Evolutionary conservation across 2,329 filamentous ascomycete genomes (phyloP).

Genomic region (Colletotrichum lupini): DNA sequence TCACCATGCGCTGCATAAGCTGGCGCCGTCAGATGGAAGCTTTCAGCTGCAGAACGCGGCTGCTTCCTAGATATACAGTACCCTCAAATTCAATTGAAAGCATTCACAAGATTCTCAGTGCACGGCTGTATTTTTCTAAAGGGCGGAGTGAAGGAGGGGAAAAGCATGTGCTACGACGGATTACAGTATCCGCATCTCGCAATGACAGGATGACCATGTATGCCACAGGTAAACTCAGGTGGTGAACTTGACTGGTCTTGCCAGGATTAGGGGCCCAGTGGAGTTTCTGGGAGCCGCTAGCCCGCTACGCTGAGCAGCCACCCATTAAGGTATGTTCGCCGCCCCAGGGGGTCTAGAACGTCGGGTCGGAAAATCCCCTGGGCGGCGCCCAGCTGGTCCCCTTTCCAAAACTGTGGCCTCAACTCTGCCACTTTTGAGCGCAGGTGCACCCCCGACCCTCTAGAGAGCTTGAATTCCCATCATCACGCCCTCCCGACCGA

Average conservation of each 20-base stretch:
- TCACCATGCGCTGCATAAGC: conserved; percentile 29
- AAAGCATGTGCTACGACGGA: neutral
- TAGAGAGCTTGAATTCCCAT: conserved; percentile 26
- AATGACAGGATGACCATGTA: conserved; percentile 28
- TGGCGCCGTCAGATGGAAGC: conserved; percentile 21
- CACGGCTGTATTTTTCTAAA: neutral
- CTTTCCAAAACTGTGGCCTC: conserved; percentile 58
- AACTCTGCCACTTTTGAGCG: conserved; percentile 46
- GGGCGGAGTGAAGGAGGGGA: neutral
- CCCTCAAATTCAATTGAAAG: conserved; percentile 26
- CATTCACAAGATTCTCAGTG: conserved; percentile 3
- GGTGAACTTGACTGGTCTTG: neutral
- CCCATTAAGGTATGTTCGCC: conserved; percentile 32
- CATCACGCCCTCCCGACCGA: conserved; percentile 20
- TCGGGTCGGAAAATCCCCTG: conserved; percentile 35
- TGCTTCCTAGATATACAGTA: conserved; percentile 33
- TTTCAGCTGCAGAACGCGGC: conserved; percentile 24
- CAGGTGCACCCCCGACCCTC: conserved; percentile 24
- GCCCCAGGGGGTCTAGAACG: conserved; percentile 26
- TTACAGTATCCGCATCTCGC: neutral
- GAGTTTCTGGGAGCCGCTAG: conserved; percentile 2
- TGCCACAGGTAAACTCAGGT: conserved; percentile 3
- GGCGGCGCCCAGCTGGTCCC: conserved; percentile 41
- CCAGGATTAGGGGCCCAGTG: neutral
- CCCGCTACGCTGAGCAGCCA: conserved; percentile 4